Evolutionary conservation across 2,329 filamentous ascomycete genomes (phyloP).

Genomic region (Aspergillus sp.): DNA sequence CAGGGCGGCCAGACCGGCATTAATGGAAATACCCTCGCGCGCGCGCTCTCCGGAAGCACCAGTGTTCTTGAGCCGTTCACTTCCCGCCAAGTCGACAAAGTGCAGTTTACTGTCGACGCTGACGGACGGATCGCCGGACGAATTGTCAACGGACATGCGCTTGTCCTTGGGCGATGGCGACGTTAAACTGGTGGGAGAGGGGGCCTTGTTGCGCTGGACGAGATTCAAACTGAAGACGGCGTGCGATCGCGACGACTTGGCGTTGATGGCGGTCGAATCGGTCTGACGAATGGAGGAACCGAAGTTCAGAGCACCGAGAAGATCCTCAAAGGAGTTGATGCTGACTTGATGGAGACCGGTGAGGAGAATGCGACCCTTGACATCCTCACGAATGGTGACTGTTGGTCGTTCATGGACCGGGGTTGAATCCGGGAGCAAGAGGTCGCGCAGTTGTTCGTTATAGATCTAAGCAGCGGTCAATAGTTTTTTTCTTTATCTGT

Average conservation of each 20-base stretch:
- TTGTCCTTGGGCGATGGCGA: constrained; percentile 59
- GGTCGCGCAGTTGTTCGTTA: constrained; percentile 88
- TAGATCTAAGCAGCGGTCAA: constrained; percentile 60
- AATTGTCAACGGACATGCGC: constrained; percentile 75
- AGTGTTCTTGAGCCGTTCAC: constrained; percentile 94
- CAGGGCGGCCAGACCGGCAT: constrained; percentile 84
- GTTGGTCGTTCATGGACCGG: constrained; percentile 61
- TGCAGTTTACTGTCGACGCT: constrained; percentile 97
- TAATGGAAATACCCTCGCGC: constrained; percentile 96
- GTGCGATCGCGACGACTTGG: constrained; percentile 93
- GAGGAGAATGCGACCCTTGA: constrained; percentile 86
- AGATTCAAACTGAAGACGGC: constrained; percentile 95
- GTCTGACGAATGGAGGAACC: constrained; percentile 93
- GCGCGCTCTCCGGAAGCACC: constrained; percentile 90
- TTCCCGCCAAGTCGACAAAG: constrained; percentile 95
- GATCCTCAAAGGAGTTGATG: constrained; percentile 84
- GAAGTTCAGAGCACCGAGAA: constrained; percentile 81
- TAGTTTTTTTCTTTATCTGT: not conserved
- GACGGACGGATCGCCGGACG: constrained; percentile 57
- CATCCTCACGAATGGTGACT: constrained; percentile 90
- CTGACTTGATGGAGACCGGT: constrained; percentile 82
- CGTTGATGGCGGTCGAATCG: constrained; percentile 93
- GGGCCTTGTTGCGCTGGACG: constrained; percentile 58
- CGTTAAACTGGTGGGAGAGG: constrained; percentile 16
- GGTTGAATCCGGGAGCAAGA: constrained; percentile 69